These are phyloP conservation scores for Terfezia boudieri DNA, from an alignment of 495 filamentous ascomycete species.

Conservation along the genomic window DNA sequence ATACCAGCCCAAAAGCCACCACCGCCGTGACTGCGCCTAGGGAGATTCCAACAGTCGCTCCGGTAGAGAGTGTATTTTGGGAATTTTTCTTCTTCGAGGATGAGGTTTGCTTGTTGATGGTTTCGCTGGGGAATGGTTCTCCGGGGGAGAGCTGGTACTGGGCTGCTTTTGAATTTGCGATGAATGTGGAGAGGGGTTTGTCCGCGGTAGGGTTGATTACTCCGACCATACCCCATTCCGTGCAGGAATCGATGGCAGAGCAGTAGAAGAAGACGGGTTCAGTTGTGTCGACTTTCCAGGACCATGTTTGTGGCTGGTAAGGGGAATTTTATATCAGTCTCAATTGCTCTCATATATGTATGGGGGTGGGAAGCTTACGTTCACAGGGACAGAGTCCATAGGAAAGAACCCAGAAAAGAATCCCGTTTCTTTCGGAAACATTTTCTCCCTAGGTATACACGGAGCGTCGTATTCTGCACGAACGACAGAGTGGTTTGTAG, in stretches of 20 bases:
- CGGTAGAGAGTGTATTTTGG: conserved; percentile 12
- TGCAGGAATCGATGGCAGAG: conserved; percentile 24
- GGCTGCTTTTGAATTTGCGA: conserved; percentile 13
- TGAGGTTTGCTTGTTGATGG: not conserved
- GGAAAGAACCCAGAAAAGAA: conserved; percentile 28
- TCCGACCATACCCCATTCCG: conserved; percentile 25
- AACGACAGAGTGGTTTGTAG: conserved; percentile 35
- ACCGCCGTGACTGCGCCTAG: conserved; percentile 25
- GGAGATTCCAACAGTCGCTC: conserved; percentile 28
- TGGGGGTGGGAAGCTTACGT: conserved; percentile 14
- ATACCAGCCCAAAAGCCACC: conserved; percentile 18
- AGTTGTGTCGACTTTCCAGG: conserved; percentile 32
- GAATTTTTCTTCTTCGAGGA: not conserved
- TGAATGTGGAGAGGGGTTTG: conserved; percentile 18
- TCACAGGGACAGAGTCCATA: conserved; percentile 19
- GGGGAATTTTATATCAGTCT: not conserved
- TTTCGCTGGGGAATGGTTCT: conserved; percentile 18
- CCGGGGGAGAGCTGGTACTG: conserved; percentile 22
- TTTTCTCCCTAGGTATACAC: conserved; percentile 36
- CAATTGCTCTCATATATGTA: no score
- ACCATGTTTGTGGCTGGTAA: conserved; percentile 25
- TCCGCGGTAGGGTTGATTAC: conserved; percentile 26
- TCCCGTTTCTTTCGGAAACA: conserved; percentile 20
- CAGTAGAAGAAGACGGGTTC: conserved; percentile 41
- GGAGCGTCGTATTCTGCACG: conserved; percentile 31